Conservation (phyloP, 2,329 filamentous ascomycete species). For the Scytalidium sp. region DNA sequence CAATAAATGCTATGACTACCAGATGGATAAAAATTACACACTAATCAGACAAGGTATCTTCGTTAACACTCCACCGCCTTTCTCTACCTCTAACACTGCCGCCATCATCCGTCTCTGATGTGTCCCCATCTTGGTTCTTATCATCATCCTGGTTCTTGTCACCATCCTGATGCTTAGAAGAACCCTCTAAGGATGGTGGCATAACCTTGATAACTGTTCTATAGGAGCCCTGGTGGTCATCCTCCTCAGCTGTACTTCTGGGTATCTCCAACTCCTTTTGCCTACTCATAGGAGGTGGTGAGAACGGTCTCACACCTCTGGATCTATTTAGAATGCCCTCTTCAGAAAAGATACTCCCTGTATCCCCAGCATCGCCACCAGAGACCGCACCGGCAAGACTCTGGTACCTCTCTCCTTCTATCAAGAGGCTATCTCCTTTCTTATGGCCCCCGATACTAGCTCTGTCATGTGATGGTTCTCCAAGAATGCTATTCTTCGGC, state of each 20-base stretch:
- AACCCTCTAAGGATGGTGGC: neutral
- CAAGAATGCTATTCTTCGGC: slow-evolving; percentile 60
- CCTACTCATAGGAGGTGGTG: slow-evolving; percentile 45
- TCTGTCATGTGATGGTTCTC: slow-evolving; percentile 41
- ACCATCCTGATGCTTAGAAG: neutral
- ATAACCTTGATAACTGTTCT: neutral
- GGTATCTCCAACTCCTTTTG: neutral
- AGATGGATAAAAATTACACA: neutral
- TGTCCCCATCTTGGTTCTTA: neutral
- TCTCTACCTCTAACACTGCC: slow-evolving; percentile 13
- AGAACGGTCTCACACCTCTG: slow-evolving; percentile 56
- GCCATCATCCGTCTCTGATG: neutral
- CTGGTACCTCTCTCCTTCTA: slow-evolving; percentile 53
- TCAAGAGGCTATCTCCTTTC: slow-evolving; percentile 53
- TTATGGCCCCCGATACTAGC: slow-evolving; percentile 30
- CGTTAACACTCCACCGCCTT: slow-evolving; percentile 24
- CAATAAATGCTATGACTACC: neutral
- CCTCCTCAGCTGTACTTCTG: neutral
- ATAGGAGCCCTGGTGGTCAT: neutral
- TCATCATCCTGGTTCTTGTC: slow-evolving; percentile 3
- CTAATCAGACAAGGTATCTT: neutral
- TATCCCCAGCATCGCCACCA: slow-evolving; percentile 33
- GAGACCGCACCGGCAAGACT: slow-evolving; percentile 49
- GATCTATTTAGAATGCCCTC: slow-evolving; percentile 42
- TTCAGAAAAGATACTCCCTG: slow-evolving; percentile 53